Percentiles rank a stretch among this genome's conserved stretches.
These are phyloP conservation scores for Phytopythium helicoides DNA, from an alignment of 352 stramenopile genomes.

Conservation along the genomic window DNA sequence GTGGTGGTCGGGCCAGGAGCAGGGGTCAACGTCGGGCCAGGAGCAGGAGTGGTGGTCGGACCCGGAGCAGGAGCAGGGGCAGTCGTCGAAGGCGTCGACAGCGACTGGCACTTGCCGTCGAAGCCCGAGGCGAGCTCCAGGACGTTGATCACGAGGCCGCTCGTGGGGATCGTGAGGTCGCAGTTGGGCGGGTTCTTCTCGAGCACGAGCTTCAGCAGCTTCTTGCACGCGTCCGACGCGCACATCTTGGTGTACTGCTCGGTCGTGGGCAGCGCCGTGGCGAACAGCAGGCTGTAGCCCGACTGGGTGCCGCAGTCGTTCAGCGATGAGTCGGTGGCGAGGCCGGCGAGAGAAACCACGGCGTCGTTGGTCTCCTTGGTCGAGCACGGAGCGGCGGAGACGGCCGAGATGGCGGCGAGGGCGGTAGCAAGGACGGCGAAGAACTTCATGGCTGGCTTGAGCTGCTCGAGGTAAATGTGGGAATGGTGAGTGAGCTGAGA, in stretches of 20 bases:
- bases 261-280: conserved; percentile 25
- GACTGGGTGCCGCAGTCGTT: conserved; percentile 18
- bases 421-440: conserved; percentile 20
- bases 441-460: conserved; percentile 29
- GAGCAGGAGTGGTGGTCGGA: too few species aligned
- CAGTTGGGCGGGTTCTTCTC: conserved; percentile 37
- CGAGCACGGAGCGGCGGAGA: conserved; percentile 23
- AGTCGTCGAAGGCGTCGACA: conserved; percentile 5
- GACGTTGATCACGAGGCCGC: conserved; percentile 35
- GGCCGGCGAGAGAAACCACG: conserved; percentile 19
- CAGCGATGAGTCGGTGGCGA: conserved; percentile 19
- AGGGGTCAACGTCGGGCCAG: too few species aligned
- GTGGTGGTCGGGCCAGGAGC: too few species aligned
- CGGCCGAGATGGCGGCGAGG: conserved; percentile 23
- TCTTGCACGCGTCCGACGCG: conserved; percentile 24
- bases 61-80: too few species aligned
- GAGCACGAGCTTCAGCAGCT: conserved; percentile 30
- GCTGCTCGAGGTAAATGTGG: conserved; percentile 23
- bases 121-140: conserved; percentile 30
- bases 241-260: conserved; percentile 42
- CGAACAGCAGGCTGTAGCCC: conserved; percentile 43
- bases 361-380: conserved; percentile 12
- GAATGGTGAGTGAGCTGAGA: conserved; percentile 12
- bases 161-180: conserved; percentile 35
- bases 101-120: conserved; percentile 20